Base-by-base conservation (phyloP, 2,329 filamentous ascomycete species). In the Immersiporthe knoxdaviesiana region DNA sequence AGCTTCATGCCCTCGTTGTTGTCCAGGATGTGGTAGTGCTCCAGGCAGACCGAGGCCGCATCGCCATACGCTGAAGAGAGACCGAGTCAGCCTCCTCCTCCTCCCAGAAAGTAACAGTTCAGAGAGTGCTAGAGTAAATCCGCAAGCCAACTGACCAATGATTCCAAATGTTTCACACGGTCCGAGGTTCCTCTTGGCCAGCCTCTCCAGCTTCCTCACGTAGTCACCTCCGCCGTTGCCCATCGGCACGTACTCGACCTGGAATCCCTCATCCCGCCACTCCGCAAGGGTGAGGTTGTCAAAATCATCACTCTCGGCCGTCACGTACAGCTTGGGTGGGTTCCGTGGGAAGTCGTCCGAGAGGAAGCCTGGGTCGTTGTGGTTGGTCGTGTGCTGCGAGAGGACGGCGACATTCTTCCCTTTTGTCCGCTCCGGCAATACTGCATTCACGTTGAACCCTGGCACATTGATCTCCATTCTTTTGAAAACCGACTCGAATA, bases 151-250 rank as follows among this genome's bases (percentile, higher is more conserved):
- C 80, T 68, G 63, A 81, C 80, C 81, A 2, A 84, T 68, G 18
- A 84, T 81, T 1, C 81, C 82, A 61, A 79, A 84, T 0, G 79
- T 81, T 50, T 83, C 79, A 52, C 82, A 83, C 0, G 82, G 81
- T 0, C 76, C 80, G 39, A 81, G 68, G 1, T 78, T 73, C 8
- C 75, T 72, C 27, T 72, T 77, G 52, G 76, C 76, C 50, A 84
- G 68, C 1, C 73, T 72, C 58, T 76, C 75, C 35, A 84, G 73
- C 70, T 77, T 80, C 2, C 69, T 67, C 16, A 74, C 39, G 70
- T 82, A 84, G 30, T 78, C 76, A 7, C 77, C 74, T 5, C 72
- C 75, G 3, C 75, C 77, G 12, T 73, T 73, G 8, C 79, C 80
- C 76, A 83, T 78, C 2, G 80, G 73, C 44, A 84, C 70, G 32